These are phyloP conservation scores for Globisporangium nunn DNA, from an alignment of 352 stramenopile species.

Conservation along the genomic window DNA sequence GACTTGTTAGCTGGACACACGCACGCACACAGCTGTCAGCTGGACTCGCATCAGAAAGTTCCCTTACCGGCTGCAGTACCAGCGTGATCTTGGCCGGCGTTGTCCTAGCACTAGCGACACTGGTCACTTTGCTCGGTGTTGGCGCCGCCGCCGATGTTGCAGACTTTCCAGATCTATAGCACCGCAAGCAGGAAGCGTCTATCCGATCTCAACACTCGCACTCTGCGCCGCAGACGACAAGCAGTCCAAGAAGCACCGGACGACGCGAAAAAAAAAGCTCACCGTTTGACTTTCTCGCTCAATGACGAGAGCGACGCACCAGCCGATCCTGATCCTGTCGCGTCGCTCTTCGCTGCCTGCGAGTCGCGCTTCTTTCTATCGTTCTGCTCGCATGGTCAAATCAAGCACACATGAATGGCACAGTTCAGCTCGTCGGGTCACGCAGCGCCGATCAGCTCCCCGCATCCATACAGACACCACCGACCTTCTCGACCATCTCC, in stretches of 20 bases:
- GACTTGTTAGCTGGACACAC: not conserved
- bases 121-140: not conserved
- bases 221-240: not conserved
- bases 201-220: not conserved
- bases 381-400: constrained; percentile 15
- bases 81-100: constrained; percentile 11
- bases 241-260: not conserved
- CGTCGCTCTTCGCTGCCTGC: constrained; percentile 18
- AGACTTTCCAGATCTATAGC: not conserved
- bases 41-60: not conserved
- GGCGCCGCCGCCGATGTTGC: not conserved
- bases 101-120: too few species aligned
- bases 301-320: not conserved
- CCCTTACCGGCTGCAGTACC: constrained; percentile 12
- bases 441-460: not conserved
- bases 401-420: constrained; percentile 4
- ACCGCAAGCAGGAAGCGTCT: constrained; percentile 1
- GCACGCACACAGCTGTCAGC: not conserved
- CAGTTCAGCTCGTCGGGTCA: not conserved
- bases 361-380: constrained; percentile 32
- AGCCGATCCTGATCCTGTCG: constrained; percentile 5
- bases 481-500: constrained; percentile 79
- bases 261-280: not conserved
- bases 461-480: not conserved
- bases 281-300: constrained; percentile 8